Base-by-base conservation (phyloP, 1,284 basidiomycete genomes). In the Ceratobasidium sp. region DNA sequence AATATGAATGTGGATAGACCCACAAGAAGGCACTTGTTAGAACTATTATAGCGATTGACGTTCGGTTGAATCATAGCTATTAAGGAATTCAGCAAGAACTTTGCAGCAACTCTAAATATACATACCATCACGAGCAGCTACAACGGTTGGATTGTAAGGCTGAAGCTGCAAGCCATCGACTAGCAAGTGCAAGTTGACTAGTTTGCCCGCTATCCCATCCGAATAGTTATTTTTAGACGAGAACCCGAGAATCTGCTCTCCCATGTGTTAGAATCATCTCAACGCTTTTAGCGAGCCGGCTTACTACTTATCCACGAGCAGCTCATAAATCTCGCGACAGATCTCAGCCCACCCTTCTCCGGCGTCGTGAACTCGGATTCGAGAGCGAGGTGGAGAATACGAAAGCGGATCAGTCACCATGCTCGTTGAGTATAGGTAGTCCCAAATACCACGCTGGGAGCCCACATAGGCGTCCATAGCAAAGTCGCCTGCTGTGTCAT, bases 21-120 rank as follows among this genome's bases (percentile, higher is more conserved):
- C 55, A 58, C 36, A 30, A 76, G 57, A 18, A 59, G 30, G 62
- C 75, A 76, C 32, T 71, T 71, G 71, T 74, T 73, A 12, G 59
- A 55, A 12, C 75, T 74, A 21, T 21, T 41, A 16, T 39, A 74
- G 16, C 75, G 64, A 57, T 75, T 75, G 36, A 45, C 57, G 39
- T 76, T 73, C 1, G 73, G 73, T 14, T 70, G 73, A 28, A 72
- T 72, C 10, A 75, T 55, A 9, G 73, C 72, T 73, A 64, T n/a
- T 16, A 30, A 10, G 1, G 21, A 43, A 10, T 5, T 18, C 12
- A 21, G 12, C 16, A 30, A 26, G n/a, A 70, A 39, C n/a, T 1
- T 10, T n/a, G 41, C 21, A 21, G 10, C 14, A 1, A 23, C 16
- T 18, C 26, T 36, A 16, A 28, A 4, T 9, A 21, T 10, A 16